Conservation (phyloP, 1,284 basidiomycete species). For the Malassezia pachydermatis region DNA sequence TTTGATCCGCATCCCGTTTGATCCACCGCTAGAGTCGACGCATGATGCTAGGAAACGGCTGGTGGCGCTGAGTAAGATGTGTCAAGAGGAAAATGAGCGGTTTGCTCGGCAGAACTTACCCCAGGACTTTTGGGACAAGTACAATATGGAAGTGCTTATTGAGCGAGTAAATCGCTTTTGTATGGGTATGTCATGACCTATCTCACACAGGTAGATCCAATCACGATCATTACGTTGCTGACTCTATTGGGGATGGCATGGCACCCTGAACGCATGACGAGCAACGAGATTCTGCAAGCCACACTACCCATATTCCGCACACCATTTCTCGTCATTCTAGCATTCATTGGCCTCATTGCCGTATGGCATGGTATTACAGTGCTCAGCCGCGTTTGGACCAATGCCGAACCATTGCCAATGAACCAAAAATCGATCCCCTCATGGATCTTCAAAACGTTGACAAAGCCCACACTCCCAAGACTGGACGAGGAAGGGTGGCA, state of each 20-base stretch:
- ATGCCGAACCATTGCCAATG: slow-evolving; percentile 8
- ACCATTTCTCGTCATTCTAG: background rate
- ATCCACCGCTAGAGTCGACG: slow-evolving; percentile 6
- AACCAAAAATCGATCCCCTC: background rate
- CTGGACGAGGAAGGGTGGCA: slow-evolving; percentile 14
- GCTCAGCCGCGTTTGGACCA: slow-evolving; percentile 6
- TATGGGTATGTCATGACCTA: background rate
- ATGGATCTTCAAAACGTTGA: background rate
- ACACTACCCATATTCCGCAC: background rate
- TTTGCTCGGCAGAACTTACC: background rate
- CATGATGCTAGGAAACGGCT: slow-evolving; percentile 12
- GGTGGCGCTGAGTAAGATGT: slow-evolving; percentile 4
- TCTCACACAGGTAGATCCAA: background rate
- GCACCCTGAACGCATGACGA: background rate
- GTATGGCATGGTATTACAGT: background rate
- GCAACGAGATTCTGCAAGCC: no score
- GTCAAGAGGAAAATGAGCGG: slow-evolving; percentile 3
- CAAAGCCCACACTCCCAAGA: background rate
- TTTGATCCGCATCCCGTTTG: slow-evolving; percentile 1
- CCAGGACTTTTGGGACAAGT: background rate
- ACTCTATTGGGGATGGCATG: background rate
- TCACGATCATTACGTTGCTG: background rate
- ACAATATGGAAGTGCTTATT: slow-evolving; percentile 1
- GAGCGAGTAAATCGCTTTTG: background rate
- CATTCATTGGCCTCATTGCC: background rate